A percentile compares a stretch with the other conserved stretches of the same genome.
These are phyloP conservation scores for Starmerella asiatica DNA, from an alignment of 805 yeast species.

Conservation along the genomic window DNA sequence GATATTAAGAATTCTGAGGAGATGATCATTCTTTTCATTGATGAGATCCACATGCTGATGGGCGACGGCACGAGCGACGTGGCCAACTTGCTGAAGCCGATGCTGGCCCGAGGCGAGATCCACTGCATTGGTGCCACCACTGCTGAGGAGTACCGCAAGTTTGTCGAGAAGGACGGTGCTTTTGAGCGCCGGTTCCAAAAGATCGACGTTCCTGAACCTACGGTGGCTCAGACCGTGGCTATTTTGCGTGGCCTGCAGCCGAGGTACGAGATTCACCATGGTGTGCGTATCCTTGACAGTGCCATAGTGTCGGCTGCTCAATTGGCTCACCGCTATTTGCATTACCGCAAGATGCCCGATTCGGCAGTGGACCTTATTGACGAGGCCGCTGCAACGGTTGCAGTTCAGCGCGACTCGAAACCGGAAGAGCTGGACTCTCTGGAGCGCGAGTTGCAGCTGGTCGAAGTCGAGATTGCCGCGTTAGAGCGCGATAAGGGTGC, in stretches of 20 bases:
- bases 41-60: constrained; percentile 98
- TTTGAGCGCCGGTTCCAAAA: constrained; percentile 97
- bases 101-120: constrained; percentile 88
- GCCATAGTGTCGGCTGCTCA: constrained; percentile 92
- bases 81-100: constrained; percentile 91
- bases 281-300: constrained; percentile 88
- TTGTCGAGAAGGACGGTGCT: constrained; percentile 93
- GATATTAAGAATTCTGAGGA: constrained; percentile 82
- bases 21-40: constrained; percentile 81
- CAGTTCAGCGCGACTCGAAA: constrained; percentile 94
- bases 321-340: constrained; percentile 82
- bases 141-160: constrained; percentile 80
- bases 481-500: constrained; percentile 90
- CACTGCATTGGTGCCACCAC: constrained; percentile 99
- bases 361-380: constrained; percentile 94
- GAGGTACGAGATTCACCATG: constrained; percentile 92
- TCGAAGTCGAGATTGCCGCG: constrained; percentile 94
- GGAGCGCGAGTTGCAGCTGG: constrained; percentile 80
- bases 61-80: constrained; percentile 98
- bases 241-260: constrained; percentile 92
- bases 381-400: constrained; percentile 93
- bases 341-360: constrained; percentile 91
- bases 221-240: constrained; percentile 84
- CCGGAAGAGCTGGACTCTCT: constrained; percentile 92
- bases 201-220: constrained; percentile 90